A percentile compares a stretch with the other conserved stretches of the same genome.
Conservation (phyloP, 2,329 filamentous ascomycete species). For the Fusarium verrucosum region DNA sequence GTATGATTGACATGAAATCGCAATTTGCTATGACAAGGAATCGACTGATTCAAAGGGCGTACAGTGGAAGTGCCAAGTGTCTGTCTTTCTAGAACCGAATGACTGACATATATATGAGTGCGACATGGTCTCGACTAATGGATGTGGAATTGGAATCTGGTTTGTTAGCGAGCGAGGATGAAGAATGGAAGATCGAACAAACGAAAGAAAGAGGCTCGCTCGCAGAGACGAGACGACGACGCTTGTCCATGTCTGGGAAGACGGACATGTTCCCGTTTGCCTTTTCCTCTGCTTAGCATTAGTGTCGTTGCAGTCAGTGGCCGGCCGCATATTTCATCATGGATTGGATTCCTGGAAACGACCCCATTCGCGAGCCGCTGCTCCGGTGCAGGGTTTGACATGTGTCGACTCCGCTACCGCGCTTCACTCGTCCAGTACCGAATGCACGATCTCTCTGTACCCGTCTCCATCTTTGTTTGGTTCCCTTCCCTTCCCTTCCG, state of each 20-base stretch:
- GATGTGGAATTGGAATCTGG: constrained; percentile 32
- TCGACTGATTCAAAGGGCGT: constrained; percentile 23
- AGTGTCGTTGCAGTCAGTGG: constrained; percentile 26
- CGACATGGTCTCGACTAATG: constrained; percentile 14
- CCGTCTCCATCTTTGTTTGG: constrained; percentile 32
- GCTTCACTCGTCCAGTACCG: constrained; percentile 30
- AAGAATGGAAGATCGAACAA: constrained; percentile 24
- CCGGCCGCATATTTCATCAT: constrained; percentile 23
- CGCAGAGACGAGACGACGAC: too few species aligned
- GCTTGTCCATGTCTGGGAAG: constrained; percentile 41
- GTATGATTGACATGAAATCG: constrained; percentile 22
- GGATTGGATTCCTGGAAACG: constrained; percentile 41
- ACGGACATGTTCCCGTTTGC: constrained; percentile 30
- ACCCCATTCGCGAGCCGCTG: constrained; percentile 42
- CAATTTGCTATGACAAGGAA: constrained; percentile 21
- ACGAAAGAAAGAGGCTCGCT: constrained; percentile 35
- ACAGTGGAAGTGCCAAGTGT: constrained; percentile 14
- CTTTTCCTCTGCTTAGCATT: constrained; percentile 24
- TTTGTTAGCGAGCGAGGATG: constrained; percentile 17
- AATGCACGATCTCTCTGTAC: constrained; percentile 44
- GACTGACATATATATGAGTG: constrained; percentile 16
- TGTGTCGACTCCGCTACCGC: constrained; percentile 35
- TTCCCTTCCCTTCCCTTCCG: constrained; percentile 6
- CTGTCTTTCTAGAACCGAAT: constrained; percentile 2
- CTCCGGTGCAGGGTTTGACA: constrained; percentile 39